Evolutionary conservation across 2,329 filamentous ascomycete species (phyloP), one percentile per base, ranked within the genome.

Genomic region (Thelonectria olida): DNA sequence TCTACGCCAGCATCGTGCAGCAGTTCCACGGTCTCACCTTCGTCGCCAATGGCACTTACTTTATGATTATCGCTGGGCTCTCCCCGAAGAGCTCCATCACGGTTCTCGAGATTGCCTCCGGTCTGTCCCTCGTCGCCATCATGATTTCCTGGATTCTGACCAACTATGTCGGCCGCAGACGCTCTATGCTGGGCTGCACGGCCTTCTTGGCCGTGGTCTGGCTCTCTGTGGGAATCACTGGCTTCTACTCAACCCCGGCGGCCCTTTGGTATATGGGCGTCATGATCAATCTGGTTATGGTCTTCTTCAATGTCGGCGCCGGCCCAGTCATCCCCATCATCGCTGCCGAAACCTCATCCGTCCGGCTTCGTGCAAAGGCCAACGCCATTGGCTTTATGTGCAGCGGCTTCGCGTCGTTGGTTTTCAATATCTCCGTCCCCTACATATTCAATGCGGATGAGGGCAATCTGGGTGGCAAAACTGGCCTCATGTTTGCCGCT

Each of bases 361-460:
- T 25, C 3, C 34, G 39, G 12, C 41, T 58, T 15, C 45, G 58
- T 7, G 34, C 48, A 3, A 36, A 57, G 41, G 57, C 53, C 13
- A 39, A 57, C 20, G 45, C 58, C 15, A 52, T 62, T 19, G 59
- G 39, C 2, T 51, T 48, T 13, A 15, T 56, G 1, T 51, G 39
- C 42, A 51, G 58, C 15, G 27, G 36, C 12, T 15, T 44, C 3
- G 44, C 47, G 7, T 44, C 34, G 25, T 54, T 27, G 8, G 4
- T 58, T 1, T 62, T 49, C 20, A 62, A 49, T n/a, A 22, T 57
- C 5, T 54, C 44, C 2, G 27, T 62, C 2, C 59, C 59, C 12
- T 62, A 62, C 25, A 47, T 62, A 20, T 58, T 57, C 34, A 58
- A 62, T 27, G 7, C 42, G 1, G 59, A 58, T 38, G 36, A 47